Conservation (phyloP, 1,139 yeast genomes). For the Kazachstania sp. region DNA sequence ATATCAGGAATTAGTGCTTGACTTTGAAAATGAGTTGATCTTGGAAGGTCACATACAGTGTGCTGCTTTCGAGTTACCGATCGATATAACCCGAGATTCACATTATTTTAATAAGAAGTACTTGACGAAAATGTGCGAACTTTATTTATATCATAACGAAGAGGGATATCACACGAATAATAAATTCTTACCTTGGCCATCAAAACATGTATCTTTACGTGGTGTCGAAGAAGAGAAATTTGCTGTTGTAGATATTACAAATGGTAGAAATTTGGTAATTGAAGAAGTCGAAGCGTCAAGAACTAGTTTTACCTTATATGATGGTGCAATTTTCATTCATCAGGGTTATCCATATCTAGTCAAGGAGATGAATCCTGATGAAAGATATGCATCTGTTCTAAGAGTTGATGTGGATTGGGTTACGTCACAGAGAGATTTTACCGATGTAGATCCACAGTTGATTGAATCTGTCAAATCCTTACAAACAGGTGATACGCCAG, state of each 20-base stretch:
- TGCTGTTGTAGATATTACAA: conserved; percentile 85
- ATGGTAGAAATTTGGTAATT: conserved; percentile 61
- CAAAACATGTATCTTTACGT: conserved; percentile 63
- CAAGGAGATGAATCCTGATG: conserved; percentile 70
- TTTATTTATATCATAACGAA: conserved; percentile 40
- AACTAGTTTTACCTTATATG: conserved; percentile 83
- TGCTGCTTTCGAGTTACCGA: conserved; percentile 81
- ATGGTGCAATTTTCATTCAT: conserved; percentile 90
- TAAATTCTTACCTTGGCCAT: conserved; percentile 71
- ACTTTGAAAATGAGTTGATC: conserved; percentile 46
- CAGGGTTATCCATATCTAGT: conserved; percentile 88
- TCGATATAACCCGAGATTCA: conserved; percentile 44
- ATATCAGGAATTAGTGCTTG: conserved; percentile 45
- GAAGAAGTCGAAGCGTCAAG: conserved; percentile 90
- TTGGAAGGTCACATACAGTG: conserved; percentile 84
- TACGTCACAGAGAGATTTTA: conserved; percentile 82
- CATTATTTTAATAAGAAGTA: conserved; percentile 44
- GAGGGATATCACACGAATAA: conserved; percentile 55
- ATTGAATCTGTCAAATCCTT: conserved; percentile 58
- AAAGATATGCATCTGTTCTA: conserved; percentile 69
- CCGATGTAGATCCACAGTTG: conserved; percentile 82
- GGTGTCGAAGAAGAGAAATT: conserved; percentile 71
- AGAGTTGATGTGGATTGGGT: conserved; percentile 91
- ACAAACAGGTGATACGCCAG: conserved; percentile 48
- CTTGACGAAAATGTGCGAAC: conserved; percentile 36